Evolutionary conservation across 129 eudicot species (phyloP).

Genomic region (Pseudognaphalium luteoalbum): DNA sequence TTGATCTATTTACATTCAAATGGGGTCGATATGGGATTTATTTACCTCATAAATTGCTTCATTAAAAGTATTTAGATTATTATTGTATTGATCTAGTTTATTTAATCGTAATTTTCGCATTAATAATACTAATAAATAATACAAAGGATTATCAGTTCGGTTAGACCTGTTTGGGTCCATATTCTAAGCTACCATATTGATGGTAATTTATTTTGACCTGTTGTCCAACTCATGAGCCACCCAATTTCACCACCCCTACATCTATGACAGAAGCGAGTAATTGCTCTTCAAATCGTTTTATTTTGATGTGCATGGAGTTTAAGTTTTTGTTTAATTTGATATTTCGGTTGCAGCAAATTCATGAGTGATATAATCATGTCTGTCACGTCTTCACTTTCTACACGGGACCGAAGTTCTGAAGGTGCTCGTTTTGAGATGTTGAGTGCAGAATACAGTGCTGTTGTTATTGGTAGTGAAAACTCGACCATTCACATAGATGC

Average conservation of each 20-base stretch:
- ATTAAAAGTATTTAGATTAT: neutral
- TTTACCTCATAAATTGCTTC: neutral
- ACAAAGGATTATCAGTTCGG: neutral
- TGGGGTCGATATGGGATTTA: neutral
- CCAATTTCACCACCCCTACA: neutral
- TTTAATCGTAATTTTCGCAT: neutral
- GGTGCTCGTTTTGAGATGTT: constrained; percentile 89
- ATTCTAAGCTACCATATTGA: neutral
- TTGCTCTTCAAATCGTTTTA: neutral
- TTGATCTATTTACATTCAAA: constrained; percentile 2
- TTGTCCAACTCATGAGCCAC: neutral
- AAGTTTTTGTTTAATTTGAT: constrained; percentile 1
- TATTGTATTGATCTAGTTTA: neutral
- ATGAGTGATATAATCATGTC: constrained; percentile 82
- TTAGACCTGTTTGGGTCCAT: neutral
- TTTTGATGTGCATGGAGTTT: constrained; percentile 15
- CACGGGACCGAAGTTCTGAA: constrained; percentile 83
- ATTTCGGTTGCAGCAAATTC: constrained; percentile 62
- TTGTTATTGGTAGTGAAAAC: constrained; percentile 52
- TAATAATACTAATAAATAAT: neutral
- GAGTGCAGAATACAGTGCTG: constrained; percentile 77
- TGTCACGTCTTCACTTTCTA: constrained; percentile 78
- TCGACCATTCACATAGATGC: constrained; percentile 90
- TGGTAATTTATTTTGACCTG: neutral
- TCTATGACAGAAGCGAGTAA: neutral